These are phyloP conservation scores for Clitoria ternatea DNA, from an alignment of 306 rosid genomes.

Conservation along the genomic window DNA sequence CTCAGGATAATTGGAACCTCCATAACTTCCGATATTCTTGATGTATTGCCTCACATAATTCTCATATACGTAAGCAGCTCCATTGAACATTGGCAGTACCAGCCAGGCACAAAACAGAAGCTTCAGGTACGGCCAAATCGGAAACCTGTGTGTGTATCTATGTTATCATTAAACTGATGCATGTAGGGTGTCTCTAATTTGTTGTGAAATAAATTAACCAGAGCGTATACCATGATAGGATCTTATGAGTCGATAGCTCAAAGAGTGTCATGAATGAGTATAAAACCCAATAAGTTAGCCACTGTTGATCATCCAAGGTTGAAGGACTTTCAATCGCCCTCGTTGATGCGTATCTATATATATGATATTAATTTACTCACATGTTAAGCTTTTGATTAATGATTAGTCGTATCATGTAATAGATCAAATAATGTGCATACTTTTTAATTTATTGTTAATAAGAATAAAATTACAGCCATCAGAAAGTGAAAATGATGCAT, in stretches of 20 bases:
- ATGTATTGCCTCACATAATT: slow-evolving; percentile 67
- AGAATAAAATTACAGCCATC: not conserved
- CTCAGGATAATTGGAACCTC: slow-evolving; percentile 41
- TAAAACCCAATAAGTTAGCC: slow-evolving; percentile 92
- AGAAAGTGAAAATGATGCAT: not conserved
- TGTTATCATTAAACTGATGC: not conserved
- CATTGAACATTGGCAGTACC: slow-evolving; percentile 85
- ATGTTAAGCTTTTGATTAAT: not conserved
- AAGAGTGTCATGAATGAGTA: slow-evolving; percentile 76
- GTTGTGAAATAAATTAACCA: not conserved
- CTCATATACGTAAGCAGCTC: slow-evolving; percentile 81
- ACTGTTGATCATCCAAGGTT: slow-evolving; percentile 83
- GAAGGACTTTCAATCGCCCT: slow-evolving; percentile 93
- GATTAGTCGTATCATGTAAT: not conserved
- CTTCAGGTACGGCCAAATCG: slow-evolving; percentile 80
- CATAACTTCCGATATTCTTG: slow-evolving; percentile 38
- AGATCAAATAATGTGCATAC: not conserved
- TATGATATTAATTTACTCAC: slow-evolving; percentile 25
- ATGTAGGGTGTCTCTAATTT: not conserved
- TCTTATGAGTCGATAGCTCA: slow-evolving; percentile 63
- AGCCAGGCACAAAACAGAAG: slow-evolving; percentile 75
- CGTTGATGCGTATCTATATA: slow-evolving; percentile 84
- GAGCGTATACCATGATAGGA: slow-evolving; percentile 66
- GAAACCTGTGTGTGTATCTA: slow-evolving; percentile 46
- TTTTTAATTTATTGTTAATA: not conserved